phyloP scores from a whole-genome alignment of 2,329 filamentous ascomycete species.

The Diaporthe helianthi region DNA sequence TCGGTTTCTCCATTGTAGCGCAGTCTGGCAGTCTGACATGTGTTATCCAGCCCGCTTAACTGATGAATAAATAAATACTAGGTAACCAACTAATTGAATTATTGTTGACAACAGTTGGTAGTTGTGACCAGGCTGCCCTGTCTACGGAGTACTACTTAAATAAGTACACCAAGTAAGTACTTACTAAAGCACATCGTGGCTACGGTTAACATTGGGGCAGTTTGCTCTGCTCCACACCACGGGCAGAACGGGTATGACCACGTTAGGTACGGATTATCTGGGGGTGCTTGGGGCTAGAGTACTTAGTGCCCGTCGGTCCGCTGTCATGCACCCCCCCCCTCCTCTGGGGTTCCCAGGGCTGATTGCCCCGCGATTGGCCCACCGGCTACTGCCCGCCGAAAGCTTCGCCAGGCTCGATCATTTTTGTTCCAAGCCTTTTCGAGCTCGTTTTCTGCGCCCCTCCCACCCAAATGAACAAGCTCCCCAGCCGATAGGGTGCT shows the following conservation, averaged over 20 bases:
- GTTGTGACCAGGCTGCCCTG: neutral
- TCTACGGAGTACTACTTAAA: too few relatives aligned
- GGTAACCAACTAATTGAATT: too few relatives aligned
- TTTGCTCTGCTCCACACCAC: neutral
- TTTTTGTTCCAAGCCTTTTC: slow-evolving; percentile 12
- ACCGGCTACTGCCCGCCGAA: slow-evolving; percentile 9
- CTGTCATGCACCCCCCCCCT: slow-evolving; percentile 2
- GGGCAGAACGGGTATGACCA: too few relatives aligned
- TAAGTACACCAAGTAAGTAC: too few relatives aligned
- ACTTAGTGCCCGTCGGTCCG: slow-evolving; percentile 19
- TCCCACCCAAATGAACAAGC: neutral
- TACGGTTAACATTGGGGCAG: slow-evolving; percentile 14
- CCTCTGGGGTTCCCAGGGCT: slow-evolving; percentile 17
- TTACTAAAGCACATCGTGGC: too few relatives aligned
- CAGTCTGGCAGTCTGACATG: neutral
- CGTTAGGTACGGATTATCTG: neutral
- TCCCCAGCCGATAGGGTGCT: neutral
- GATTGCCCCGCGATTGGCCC: slow-evolving; percentile 12
- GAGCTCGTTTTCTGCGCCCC: slow-evolving; percentile 4
- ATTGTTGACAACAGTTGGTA: neutral
- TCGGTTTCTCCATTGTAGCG: neutral
- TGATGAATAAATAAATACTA: too few relatives aligned
- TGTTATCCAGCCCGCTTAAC: too few relatives aligned
- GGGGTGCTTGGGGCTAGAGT: neutral
- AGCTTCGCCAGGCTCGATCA: neutral